Evolutionary conservation across 1,284 basidiomycete genomes (phyloP), one percentile per base, ranked within the genome.

Genomic region (Ceratobasidium sp.): DNA sequence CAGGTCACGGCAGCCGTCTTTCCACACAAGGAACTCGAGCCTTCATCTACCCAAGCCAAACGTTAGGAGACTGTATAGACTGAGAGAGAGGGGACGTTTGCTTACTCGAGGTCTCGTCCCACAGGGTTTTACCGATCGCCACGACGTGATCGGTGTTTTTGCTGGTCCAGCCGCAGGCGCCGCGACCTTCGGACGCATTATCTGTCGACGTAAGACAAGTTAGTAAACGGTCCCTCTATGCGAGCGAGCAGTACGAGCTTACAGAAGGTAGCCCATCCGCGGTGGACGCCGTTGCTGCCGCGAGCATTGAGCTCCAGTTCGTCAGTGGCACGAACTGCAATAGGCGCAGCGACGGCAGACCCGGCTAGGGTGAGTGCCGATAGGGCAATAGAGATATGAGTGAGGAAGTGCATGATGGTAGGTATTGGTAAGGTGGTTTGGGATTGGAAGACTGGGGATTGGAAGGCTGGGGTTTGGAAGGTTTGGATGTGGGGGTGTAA

Each of bases 211-310:
- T 23, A 14, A 54, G 52, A 35, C 4, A 23, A 14, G 11, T 18
- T 21, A 9, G 13, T 13, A 28, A 23, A 59, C 2, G 4, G 2
- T 11, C 11, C 14, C 16, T 3, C 14, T 11, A 35, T 38, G 11
- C 16, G 8, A 43, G 5, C 11, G 28, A 13, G 14, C 21, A 44
- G 30, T n/a, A n/a, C 14, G 16, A 9, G 30, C 38, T 13, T 44
- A 59, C 57, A 59, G 21, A 38, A 58, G 35, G 57, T 58, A 38
- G 57, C 57, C 57, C 57, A 58, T 9, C 57, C 57, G 6, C 35
- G 2, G 30, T 55, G 54, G 30, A 43, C 38, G 14, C 21, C 35
- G n/a, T 9, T 14, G 41, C 16, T 23, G 41, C 55, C 55, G 43
- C 55, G 55, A 58, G 55, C 55, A 32, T 38, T 38, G 16, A 58